Base-by-base conservation (phyloP, 2,329 filamentous ascomycete genomes). In the Tolypocladium inflatum region DNA sequence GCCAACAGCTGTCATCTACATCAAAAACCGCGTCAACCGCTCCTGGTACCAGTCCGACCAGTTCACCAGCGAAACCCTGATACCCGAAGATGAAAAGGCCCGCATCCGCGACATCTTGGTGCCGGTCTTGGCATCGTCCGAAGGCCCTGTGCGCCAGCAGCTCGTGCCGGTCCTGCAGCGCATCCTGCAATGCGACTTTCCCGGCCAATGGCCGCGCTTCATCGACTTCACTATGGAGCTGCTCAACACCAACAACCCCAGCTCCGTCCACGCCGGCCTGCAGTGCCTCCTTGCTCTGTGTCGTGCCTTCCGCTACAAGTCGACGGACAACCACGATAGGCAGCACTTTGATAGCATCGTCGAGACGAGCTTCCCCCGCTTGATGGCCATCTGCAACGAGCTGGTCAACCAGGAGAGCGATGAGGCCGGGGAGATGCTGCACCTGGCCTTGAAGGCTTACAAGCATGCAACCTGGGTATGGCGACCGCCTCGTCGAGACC, bases 11-110 rank as follows among this genome's bases (percentile, higher is more conserved):
- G 92, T 93, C 70, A 90, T 99, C 67, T 99, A 97, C 77, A 85
- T 97, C 73, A 99, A 99, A 79, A 97, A 99, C 77, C 89, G 92
- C 71, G 89, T 97, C 73, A 93, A 89, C 73, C 89, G 92, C 71
- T 91, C 90, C 67, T 99, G 94, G 94, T 83, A 87, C 58, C 85
- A 84, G 62, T 80, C 82, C 68, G 90, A 95, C 64, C 88, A 93
- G 64, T 86, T 82, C 70, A 83, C 86, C 62, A 82, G 84, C 68
- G 86, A 88, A 66, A 85, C 84, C 66, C 78, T 87, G 66, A 94
- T 96, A 75, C 82, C 89, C 66, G 93, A 97, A 70, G 86, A 89
- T 61, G 94, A 97, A 75, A 97, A 97, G 77, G 80, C 84, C 58
- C 84, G 89, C 65, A 91, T 97, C 71, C 85, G 92, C 72, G 87